A percentile compares a stretch with the other conserved stretches of the same genome.
phyloP scores from a whole-genome alignment of 805 yeast species.

The Teunomyces kruisii region DNA sequence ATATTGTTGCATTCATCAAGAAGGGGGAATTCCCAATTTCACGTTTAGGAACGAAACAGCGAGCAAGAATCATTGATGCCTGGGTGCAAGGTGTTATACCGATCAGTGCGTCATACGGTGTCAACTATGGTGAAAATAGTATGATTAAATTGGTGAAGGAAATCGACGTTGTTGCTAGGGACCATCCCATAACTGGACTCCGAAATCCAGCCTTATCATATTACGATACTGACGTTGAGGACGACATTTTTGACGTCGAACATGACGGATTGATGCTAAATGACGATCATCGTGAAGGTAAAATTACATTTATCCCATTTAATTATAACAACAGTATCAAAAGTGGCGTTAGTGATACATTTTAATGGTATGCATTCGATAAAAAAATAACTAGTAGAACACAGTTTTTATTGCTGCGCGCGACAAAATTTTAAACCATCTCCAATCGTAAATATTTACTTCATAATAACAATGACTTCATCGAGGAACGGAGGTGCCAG shows the following conservation, averaged over 20 bases:
- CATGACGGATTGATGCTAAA: conserved; percentile 33
- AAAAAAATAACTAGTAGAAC: background rate
- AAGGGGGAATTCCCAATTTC: conserved; percentile 65
- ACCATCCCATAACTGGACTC: conserved; percentile 39
- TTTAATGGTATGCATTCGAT: background rate
- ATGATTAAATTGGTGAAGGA: conserved; percentile 59
- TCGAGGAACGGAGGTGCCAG: conserved; percentile 1
- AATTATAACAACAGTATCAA: conserved; percentile 9
- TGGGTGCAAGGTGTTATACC: conserved; percentile 50
- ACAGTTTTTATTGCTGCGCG: conserved; percentile 1
- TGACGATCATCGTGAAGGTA: conserved; percentile 10
- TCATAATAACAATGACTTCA: background rate
- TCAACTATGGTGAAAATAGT: conserved; percentile 67
- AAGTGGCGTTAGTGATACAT: conserved; percentile 1
- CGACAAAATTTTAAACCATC: conserved; percentile 3
- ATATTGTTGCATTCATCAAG: conserved; percentile 77
- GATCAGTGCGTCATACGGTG: conserved; percentile 41
- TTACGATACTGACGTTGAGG: conserved; percentile 29
- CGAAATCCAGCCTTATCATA: conserved; percentile 43
- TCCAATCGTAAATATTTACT: background rate
- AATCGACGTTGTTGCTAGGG: conserved; percentile 44
- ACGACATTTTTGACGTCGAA: conserved; percentile 32
- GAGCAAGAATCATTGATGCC: conserved; percentile 63
- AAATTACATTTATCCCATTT: conserved; percentile 1
- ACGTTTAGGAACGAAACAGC: conserved; percentile 71